Conservation (phyloP, 495 filamentous ascomycete genomes). For the Penicillium cinerascens region DNA sequence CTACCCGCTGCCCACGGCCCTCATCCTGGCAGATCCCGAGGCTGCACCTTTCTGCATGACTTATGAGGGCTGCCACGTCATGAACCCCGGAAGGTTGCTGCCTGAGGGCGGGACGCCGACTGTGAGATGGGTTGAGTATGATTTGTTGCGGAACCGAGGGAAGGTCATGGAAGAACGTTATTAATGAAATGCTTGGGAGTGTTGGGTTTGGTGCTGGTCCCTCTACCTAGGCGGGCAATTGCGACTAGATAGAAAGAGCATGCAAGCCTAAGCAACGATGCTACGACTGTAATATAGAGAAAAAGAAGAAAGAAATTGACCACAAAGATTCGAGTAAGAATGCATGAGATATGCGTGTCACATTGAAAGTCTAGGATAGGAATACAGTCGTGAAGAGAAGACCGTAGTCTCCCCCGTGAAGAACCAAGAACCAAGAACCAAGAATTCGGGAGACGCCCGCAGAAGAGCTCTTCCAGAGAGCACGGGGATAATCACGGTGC, state of each 20-base stretch:
- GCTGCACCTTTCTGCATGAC: slow-evolving; percentile 77
- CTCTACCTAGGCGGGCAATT: neutral
- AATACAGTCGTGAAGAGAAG: slow-evolving; percentile 23
- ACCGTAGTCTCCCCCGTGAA: neutral
- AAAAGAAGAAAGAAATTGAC: neutral
- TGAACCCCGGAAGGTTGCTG: slow-evolving; percentile 83
- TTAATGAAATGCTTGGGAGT: neutral
- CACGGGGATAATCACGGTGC: neutral
- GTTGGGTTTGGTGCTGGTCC: neutral
- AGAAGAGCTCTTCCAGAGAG: neutral
- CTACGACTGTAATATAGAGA: neutral
- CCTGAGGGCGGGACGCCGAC: slow-evolving; percentile 57
- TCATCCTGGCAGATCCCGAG: slow-evolving; percentile 79
- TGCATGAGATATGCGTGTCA: slow-evolving; percentile 9
- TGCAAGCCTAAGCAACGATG: neutral
- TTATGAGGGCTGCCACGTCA: slow-evolving; percentile 92
- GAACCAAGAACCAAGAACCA: slow-evolving; percentile 2
- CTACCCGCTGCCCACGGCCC: slow-evolving; percentile 80
- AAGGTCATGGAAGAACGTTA: slow-evolving; percentile 48
- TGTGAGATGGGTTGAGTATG: slow-evolving; percentile 84
- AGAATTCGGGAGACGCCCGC: neutral
- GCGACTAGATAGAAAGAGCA: neutral
- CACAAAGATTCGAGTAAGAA: neutral
- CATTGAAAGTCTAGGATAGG: slow-evolving; percentile 25
- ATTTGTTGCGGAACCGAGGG: slow-evolving; percentile 56